A percentile compares a stretch with the other conserved stretches of the same genome.
These are phyloP conservation scores for Aspergillus amoenus DNA, from an alignment of 2,329 filamentous ascomycete genomes.

Conservation along the genomic window DNA sequence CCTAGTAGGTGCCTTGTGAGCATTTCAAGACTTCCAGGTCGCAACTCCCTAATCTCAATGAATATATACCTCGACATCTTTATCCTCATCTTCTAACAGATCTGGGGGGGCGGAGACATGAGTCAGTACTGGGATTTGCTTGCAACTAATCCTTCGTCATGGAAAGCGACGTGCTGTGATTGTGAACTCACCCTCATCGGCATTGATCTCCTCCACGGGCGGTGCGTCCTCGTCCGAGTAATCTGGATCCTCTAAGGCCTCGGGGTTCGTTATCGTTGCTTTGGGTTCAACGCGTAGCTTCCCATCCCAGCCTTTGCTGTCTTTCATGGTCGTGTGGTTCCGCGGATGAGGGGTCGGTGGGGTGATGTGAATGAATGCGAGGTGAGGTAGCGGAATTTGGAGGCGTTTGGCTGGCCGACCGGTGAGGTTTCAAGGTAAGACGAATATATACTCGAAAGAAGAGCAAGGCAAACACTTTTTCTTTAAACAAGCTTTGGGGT, in stretches of 20 bases:
- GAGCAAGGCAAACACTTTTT: background rate
- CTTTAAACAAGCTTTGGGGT: background rate
- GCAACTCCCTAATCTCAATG: background rate
- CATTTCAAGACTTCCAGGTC: background rate
- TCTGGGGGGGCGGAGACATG: slow-evolving; percentile 42
- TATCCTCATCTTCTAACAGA: slow-evolving; percentile 58
- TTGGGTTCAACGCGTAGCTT: slow-evolving; percentile 63
- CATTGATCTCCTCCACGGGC: slow-evolving; percentile 71
- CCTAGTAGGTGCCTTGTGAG: slow-evolving; percentile 45
- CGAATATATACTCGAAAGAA: background rate
- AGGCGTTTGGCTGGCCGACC: background rate
- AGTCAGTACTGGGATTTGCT: background rate
- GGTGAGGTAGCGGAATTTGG: background rate
- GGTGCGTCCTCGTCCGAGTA: slow-evolving; percentile 72
- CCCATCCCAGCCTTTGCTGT: slow-evolving; percentile 48
- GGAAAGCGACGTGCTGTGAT: background rate
- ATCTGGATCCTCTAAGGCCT: slow-evolving; percentile 79
- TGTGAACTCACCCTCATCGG: slow-evolving; percentile 68
- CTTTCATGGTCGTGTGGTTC: slow-evolving; percentile 33
- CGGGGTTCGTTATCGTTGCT: slow-evolving; percentile 70
- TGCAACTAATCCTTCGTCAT: background rate
- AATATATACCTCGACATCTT: slow-evolving; percentile 50
- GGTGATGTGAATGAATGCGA: background rate
- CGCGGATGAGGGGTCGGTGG: background rate
- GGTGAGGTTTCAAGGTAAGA: background rate